Evolutionary conservation across 2,329 filamentous ascomycete species (phyloP).

Genomic region (Neofusicoccum laricinum): DNA sequence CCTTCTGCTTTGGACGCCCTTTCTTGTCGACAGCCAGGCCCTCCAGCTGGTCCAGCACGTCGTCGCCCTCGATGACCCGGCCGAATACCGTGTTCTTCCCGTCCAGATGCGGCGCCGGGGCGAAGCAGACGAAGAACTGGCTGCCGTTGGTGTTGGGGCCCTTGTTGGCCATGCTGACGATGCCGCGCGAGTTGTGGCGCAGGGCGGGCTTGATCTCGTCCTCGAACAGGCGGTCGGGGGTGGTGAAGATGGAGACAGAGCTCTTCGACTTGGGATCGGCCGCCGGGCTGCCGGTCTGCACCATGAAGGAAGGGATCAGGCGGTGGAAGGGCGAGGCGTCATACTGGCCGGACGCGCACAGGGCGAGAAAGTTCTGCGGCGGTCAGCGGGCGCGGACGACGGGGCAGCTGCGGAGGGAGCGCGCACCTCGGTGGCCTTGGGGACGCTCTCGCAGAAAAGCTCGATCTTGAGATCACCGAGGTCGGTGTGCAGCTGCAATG

Average conservation of each 20-base stretch:
- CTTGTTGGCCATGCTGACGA: slow-evolving; percentile 77
- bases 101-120: slow-evolving; percentile 75
- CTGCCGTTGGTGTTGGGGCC: slow-evolving; percentile 70
- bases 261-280: slow-evolving; percentile 56
- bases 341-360: slow-evolving; percentile 78
- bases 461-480: slow-evolving; percentile 92
- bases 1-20: slow-evolving; percentile 65
- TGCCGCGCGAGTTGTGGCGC: slow-evolving; percentile 65
- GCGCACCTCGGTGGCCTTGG: slow-evolving; percentile 79
- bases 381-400: neutral
- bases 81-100: slow-evolving; percentile 84
- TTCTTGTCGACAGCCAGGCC: slow-evolving; percentile 73
- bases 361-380: slow-evolving; percentile 76
- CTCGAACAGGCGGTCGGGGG: slow-evolving; percentile 59
- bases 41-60: slow-evolving; percentile 70
- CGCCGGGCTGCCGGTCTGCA: slow-evolving; percentile 65
- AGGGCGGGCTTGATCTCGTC: slow-evolving; percentile 75
- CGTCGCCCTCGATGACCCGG: slow-evolving; percentile 56
- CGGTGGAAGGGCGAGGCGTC: slow-evolving; percentile 74
- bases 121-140: slow-evolving; percentile 80
- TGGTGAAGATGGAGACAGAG: slow-evolving; percentile 67
- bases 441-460: slow-evolving; percentile 91
- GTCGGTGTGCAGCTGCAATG: slow-evolving; percentile 69
- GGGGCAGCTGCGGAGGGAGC: neutral
- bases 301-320: slow-evolving; percentile 77